Percentiles rank a stretch among this genome's conserved stretches.
phyloP scores from a whole-genome alignment of 2,329 filamentous ascomycete genomes.

The Chaetothyriales sp. region DNA sequence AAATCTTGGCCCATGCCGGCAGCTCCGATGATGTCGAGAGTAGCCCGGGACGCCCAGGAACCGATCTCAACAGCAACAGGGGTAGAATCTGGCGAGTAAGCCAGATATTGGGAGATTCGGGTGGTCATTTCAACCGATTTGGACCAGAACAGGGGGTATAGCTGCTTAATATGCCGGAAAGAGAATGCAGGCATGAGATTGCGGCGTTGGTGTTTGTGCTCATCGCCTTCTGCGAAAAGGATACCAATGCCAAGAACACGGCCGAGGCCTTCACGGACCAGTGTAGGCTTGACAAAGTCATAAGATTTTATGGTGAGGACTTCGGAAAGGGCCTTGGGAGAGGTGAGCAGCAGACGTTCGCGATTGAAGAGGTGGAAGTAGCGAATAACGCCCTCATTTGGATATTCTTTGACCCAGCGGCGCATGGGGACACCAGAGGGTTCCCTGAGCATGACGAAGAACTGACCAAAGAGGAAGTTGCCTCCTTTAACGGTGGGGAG shows the following conservation, averaged over 20 bases:
- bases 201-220: slow-evolving; percentile 66
- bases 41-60: slow-evolving; percentile 50
- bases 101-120: slow-evolving; percentile 33
- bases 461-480: slow-evolving; percentile 33
- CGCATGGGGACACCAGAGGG: slow-evolving; percentile 27
- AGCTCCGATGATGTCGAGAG: slow-evolving; percentile 53
- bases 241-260: slow-evolving; percentile 29
- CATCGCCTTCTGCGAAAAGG: slow-evolving; percentile 74
- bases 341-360: slow-evolving; percentile 47
- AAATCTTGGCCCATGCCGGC: slow-evolving; percentile 61
- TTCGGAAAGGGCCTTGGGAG: slow-evolving; percentile 51
- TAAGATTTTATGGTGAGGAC: slow-evolving; percentile 55
- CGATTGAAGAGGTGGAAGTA: slow-evolving; percentile 50
- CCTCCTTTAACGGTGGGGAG: slow-evolving; percentile 41
- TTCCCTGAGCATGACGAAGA: slow-evolving; percentile 23
- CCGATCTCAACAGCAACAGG: slow-evolving; percentile 33
- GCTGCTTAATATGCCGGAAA: slow-evolving; percentile 67
- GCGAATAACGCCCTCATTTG: slow-evolving; percentile 56
- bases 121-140: slow-evolving; percentile 57
- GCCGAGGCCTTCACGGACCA: slow-evolving; percentile 22
- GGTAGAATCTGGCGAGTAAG: slow-evolving; percentile 17
- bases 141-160: slow-evolving; percentile 74
- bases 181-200: slow-evolving; percentile 68
- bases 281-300: slow-evolving; percentile 50
- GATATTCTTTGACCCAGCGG: slow-evolving; percentile 44